Evolutionary conservation across 805 yeast species (phyloP), one percentile per base, ranked within the genome.

Genomic region (Ogataea kodamae): DNA sequence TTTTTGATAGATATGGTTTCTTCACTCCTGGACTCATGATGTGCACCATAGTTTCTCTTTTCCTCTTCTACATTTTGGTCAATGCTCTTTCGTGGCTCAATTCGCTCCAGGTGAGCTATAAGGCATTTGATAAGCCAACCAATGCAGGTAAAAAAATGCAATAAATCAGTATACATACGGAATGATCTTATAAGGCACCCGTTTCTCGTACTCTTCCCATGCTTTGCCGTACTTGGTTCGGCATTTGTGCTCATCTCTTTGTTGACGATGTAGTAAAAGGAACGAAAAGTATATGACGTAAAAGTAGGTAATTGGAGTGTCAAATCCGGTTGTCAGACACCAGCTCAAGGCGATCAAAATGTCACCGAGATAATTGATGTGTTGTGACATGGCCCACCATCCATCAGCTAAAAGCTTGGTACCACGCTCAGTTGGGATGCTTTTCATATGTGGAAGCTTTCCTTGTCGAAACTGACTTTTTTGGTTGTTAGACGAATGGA

Each of bases 331-430:
- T 7, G 95, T 81, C 43, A 92, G 66, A 59, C 96, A 87, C 95
- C 96, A 90, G 27, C 94, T 77, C 66, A 84, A 69, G 0, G 96
- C 86, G 52, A 88, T 79, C 25, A 92, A 56, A 89, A 96, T 87
- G 64, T 92, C 98, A 25, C 98, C 98, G 39, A 89, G 72, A 61
- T 92, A 92, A 56, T 92, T 92, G 54, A 86, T 87, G 58, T 92
- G 98, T 47, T 95, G 95, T 5, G 95, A 78, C 12, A 68, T 58
- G 2, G 82, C 83, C 98, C 98, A 92, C 98, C 97, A 92, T 3
- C 97, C 96, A 51, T 87, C 92, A 35, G 78, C 74, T 27, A 92
- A 64, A 44, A 92, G 70, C 52, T 76, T 83, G 16, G 95, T 81
- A 1, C 95, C 95, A 10, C 82, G 75, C 18, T 71, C 65, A 0